Base-by-base conservation (phyloP, 2,329 filamentous ascomycete genomes). In the Calonectria pseudoreteaudii region DNA sequence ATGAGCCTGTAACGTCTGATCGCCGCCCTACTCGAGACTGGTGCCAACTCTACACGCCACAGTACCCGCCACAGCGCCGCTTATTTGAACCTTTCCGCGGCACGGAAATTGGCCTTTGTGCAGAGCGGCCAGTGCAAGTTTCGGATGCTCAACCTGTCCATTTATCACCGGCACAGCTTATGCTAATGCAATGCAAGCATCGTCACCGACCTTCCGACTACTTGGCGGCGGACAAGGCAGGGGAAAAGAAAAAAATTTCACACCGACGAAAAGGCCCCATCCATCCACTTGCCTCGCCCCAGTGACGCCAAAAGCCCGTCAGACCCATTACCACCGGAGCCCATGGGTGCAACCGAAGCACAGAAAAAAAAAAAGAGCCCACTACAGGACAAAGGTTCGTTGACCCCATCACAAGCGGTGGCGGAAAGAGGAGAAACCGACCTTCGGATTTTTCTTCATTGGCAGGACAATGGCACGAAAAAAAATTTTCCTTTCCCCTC, bases 1-100 rank as follows among this genome's bases (percentile, higher is more conserved):
- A 78, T 77, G 78, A 80, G 78, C 78, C 78, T 80, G 74, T 79
- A 79, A 52, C 68, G 67, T 66, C 72, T 64, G 66, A 74, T 20
- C 20, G 36, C 74, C 70, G 68, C 75, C 65, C 78, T 76, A 23
- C 71, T 74, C 70, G 44, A 73, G 76, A 66, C 72, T 80, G 67
- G 70, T 70, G 66, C 18, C 58, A n/a, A 68, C 69, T 72, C 77
- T 75, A 76, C 74, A 73, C 65, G 71, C 66, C 68, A 72, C 71
- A 52, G 14, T 71, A 53, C 41, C 52, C 68, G 71, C 71, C 62
- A 73, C 67, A 73, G 66, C 50, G 58, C 71, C 71, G 66, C 71
- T 73, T 66, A 66, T 52, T 69, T 50, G 44, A 34, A 60, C 71
- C 23, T 52, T 69, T 47, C 28, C 66, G 71, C 60, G 31, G 58